Evolutionary conservation across 257 asterid species (phyloP), one percentile per base, ranked within the genome.

Genomic region (Solanum verrucosum): DNA sequence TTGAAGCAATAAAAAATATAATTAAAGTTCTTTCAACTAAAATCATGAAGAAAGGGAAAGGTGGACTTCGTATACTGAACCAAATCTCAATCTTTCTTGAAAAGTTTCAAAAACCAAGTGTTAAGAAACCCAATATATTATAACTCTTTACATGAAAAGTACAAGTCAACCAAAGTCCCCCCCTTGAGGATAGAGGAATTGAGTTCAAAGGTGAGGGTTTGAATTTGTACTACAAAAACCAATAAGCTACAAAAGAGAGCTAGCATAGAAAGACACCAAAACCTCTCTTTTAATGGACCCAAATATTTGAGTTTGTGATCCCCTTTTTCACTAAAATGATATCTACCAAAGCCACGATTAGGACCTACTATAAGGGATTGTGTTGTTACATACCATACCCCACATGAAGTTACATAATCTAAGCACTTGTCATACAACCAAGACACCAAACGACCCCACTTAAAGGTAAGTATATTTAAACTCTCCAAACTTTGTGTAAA

Each of bases 381-480:
- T 89, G 65, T 78, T 37, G 60, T 18, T 81, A 56, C 65, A 56
- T 56, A 52, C n/a, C 63, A 56, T 56, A 81, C 85, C 94, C 96
- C 88, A 93, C 89, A 91, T 88, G 89, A 87, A 83, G 83, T 89
- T 84, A 83, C 89, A 90, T 83, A 46, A 91, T 92, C 90, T 87
- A 88, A 79, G 65, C 85, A 81, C 79, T 93, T 90, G 86, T 79
- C 94, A 93, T 91, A 91, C 84, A 90, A 77, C 79, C 85, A 88
- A 34, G 94, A 93, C 96, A 93, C 93, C 81, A 42, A 44, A 84
- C 92, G 91, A 90, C 93, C 92, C 87, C 86, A 38, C 77, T 68
- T 37, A 88, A 38, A 81, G 21, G 34, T 52, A 52, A 77, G 89
- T 90, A 93, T 83, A 85, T 35, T 37, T 74, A 12, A 77, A 81